Conservation (phyloP, 768 basidiomycete species). For the Lactarius sp. region DNA sequence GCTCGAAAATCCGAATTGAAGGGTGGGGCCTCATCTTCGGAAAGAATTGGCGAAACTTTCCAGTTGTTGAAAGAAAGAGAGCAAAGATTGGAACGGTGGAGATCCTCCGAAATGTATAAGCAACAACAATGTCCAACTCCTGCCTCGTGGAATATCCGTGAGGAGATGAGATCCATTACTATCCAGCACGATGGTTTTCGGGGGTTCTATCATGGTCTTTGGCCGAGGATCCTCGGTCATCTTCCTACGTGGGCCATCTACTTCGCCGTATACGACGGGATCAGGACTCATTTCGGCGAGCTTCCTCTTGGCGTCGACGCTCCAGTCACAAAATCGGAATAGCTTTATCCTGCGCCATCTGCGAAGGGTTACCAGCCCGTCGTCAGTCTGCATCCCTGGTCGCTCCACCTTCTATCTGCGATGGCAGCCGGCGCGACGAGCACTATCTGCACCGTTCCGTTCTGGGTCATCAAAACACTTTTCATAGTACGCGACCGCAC, state of each 20-base stretch:
- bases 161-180: too few relatives aligned
- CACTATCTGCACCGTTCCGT: slow-evolving; percentile 89
- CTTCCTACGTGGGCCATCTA: slow-evolving; percentile 99
- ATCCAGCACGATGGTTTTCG: slow-evolving; percentile 62
- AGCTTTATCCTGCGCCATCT: slow-evolving; percentile 76
- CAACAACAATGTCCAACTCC: too few relatives aligned
- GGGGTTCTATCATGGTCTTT: slow-evolving; percentile 94
- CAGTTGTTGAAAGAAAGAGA: too few relatives aligned
- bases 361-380: slow-evolving; percentile 82
- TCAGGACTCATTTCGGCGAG: slow-evolving; percentile 80
- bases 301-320: slow-evolving; percentile 41
- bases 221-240: slow-evolving; percentile 96
- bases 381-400: slow-evolving; percentile 78
- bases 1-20: too few relatives aligned
- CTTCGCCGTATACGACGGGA: slow-evolving; percentile 94
- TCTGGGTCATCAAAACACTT: slow-evolving; percentile 99
- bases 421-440: slow-evolving; percentile 94
- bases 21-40: too few relatives aligned
- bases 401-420: slow-evolving; percentile 86
- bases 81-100: too few relatives aligned
- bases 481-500: slow-evolving; percentile 84
- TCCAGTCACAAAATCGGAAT: slow-evolving; percentile 34
- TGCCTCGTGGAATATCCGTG: too few relatives aligned
- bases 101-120: too few relatives aligned
- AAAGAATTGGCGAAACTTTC: too few relatives aligned